Percentiles rank a stretch among this genome's conserved stretches.
Evolutionary conservation across 805 yeast species (phyloP).

Genomic region (Saccharomycopsis oosterbeekiorum): DNA sequence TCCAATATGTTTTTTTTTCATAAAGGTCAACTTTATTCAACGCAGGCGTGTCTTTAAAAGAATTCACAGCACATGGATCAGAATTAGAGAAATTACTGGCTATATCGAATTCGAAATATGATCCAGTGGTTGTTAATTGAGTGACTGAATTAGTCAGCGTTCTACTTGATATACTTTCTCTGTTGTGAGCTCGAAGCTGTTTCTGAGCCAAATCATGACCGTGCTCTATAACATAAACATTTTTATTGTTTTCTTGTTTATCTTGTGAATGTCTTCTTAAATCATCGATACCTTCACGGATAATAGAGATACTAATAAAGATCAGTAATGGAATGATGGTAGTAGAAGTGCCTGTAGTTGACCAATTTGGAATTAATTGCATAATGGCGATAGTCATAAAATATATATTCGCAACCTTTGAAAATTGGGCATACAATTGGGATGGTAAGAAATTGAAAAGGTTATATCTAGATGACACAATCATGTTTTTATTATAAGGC

Average conservation of each 20-base stretch:
- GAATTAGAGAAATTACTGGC: slow-evolving; percentile 22
- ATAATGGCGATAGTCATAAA: slow-evolving; percentile 82
- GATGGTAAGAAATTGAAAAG: slow-evolving; percentile 75
- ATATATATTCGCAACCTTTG: slow-evolving; percentile 85
- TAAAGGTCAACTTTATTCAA: slow-evolving; percentile 28
- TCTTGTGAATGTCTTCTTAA: slow-evolving; percentile 80
- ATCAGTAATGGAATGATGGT: slow-evolving; percentile 83
- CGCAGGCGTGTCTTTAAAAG: slow-evolving; percentile 11
- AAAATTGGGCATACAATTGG: slow-evolving; percentile 83
- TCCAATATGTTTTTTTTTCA: slow-evolving; percentile 47
- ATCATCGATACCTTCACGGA: slow-evolving; percentile 92
- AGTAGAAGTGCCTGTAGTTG: slow-evolving; percentile 92
- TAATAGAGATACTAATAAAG: slow-evolving; percentile 81
- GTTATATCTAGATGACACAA: slow-evolving; percentile 84
- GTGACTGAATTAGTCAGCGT: slow-evolving; percentile 3
- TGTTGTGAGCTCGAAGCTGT: slow-evolving; percentile 5
- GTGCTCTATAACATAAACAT: not conserved
- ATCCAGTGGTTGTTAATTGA: slow-evolving; percentile 4
- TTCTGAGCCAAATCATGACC: slow-evolving; percentile 12
- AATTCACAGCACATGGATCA: slow-evolving; percentile 8
- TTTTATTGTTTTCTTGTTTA: slow-evolving; percentile 65
- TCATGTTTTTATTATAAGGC: slow-evolving; percentile 48
- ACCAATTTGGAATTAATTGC: slow-evolving; percentile 96
- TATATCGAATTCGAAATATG: slow-evolving; percentile 70
- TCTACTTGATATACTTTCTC: slow-evolving; percentile 10